Evolutionary conservation across 2,329 filamentous ascomycete species (phyloP).

Genomic region (Dactylonectria estremocensis): DNA sequence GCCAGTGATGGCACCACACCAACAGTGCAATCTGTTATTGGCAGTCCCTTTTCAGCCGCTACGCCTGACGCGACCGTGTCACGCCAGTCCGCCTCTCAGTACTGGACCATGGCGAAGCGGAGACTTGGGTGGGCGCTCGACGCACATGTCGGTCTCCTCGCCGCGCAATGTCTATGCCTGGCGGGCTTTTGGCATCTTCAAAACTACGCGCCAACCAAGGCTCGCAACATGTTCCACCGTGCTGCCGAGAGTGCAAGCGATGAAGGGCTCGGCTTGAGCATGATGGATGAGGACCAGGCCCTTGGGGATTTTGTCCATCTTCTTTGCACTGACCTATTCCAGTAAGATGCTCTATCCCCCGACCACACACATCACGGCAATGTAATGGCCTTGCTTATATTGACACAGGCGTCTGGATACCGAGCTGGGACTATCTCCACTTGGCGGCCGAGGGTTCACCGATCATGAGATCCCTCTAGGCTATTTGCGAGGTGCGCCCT

Average conservation of each 20-base stretch:
- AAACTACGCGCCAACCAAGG: conserved; percentile 4
- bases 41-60: background rate
- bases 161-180: conserved; percentile 5
- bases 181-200: conserved; percentile 9
- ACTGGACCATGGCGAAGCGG: conserved; percentile 10
- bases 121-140: conserved; percentile 10
- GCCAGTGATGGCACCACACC: background rate
- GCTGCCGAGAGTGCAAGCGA: background rate
- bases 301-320: background rate
- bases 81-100: conserved; percentile 1
- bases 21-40: background rate
- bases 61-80: background rate
- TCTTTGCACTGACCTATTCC: background rate
- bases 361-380: background rate
- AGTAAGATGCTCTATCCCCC: background rate
- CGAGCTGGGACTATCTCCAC: background rate
- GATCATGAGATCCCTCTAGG: background rate
- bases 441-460: background rate
- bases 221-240: conserved; percentile 13
- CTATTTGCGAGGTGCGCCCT: background rate
- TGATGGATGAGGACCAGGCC: background rate
- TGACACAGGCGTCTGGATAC: conserved; percentile 1
- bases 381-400: background rate
- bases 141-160: background rate
- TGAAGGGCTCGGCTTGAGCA: background rate